Base-by-base conservation (phyloP, 148 eudicot genomes). In the Nyssa sinensis region DNA sequence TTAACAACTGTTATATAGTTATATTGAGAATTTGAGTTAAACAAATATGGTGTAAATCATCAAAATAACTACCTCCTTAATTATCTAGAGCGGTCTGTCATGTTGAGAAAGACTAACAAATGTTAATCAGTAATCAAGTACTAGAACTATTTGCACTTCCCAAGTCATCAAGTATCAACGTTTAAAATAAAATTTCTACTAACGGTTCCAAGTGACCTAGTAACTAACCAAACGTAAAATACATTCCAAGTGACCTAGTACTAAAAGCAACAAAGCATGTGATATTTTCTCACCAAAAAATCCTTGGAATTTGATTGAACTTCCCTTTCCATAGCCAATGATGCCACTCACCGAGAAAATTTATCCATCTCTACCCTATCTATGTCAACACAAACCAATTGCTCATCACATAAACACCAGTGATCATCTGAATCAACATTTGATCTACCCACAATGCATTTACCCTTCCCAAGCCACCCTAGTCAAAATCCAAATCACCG, bases 381-480 rank as follows among this genome's bases (percentile, higher is more conserved):
- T 70, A 84, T 90, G 82, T 95, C 98, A 62, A 92, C 97, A 83
- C 98, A 89, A 79, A 73, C 89, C 85, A 95, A 81, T 75, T 62
- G 69, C 74, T 90, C 89, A 62, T 79, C 78, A 75, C 98, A 95
- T 35, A 82, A 83, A 72, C 49, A 28, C 74, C 98, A 95, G 5
- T 44, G 72, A 6, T 96, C 97, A 71, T 73, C 77, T 29, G 74
- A 73, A 62, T 75, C 78, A 69, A 92, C 80, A 35, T 64, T 67
- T 13, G 80, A 81, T 71, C 82, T 87, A 57, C 78, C 67, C 55
- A 90, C 88, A n/a, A n/a, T n/a, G 97, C 98, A 92, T 47, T 72
- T 61, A 5, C 98, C 97, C 35, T 75, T 82, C 66, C 98, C 98
- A 28, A 90, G 68, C 98, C 98, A 95, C 73, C 98, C 98, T 63